Base-by-base conservation (phyloP, 305 asterid species). In the Galium porrigens region DNA sequence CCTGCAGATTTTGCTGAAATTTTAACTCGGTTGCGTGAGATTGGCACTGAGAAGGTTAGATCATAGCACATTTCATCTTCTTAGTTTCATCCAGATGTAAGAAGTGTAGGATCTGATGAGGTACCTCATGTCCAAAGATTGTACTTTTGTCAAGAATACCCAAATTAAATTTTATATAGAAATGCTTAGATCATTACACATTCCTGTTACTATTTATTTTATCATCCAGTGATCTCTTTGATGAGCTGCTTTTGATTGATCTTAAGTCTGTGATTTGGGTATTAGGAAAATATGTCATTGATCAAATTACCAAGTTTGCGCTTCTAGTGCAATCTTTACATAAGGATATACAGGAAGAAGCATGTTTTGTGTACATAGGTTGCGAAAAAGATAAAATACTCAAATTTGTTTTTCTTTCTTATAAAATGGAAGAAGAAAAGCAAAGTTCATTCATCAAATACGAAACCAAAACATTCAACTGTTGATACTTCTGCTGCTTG, bases 1-100 rank as follows among this genome's bases (percentile, higher is more conserved):
- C 96, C 98, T 7, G 48, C 75, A 46, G 96, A 91, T 85, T 88
- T 91, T 77, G 81, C 92, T 0, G 84, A 80, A 74, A 72, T 75
- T 69, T 74, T 91, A 76, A 74, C 70, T 46, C 80, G 65, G 61
- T 85, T 91, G 64, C 96, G 95, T 15, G 70, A 56, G 57, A 78
- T 87, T 73, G 78, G 73, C 70, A 14, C 80, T 33, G 70, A 85
- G 59, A 84, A 85, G 84, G 89, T 85, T 69, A 32, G 55, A 46
- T 18, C 3, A 46, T 12, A 29, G 17, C 39, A 62, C 22, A 8
- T 1, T 8, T 41, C 41, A 42, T 63, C 44, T 1, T 10, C 1
- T 14, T 63, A 63, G 41, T 44, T 42, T 37, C 56, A 25, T 27
- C 42, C 14, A 29, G 37, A 41, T 61, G 15, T 22, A 41, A 36